Evolutionary conservation across 1,284 basidiomycete species (phyloP), one percentile per base, ranked within the genome.

Genomic region (Apiotrichum brassicae): DNA sequence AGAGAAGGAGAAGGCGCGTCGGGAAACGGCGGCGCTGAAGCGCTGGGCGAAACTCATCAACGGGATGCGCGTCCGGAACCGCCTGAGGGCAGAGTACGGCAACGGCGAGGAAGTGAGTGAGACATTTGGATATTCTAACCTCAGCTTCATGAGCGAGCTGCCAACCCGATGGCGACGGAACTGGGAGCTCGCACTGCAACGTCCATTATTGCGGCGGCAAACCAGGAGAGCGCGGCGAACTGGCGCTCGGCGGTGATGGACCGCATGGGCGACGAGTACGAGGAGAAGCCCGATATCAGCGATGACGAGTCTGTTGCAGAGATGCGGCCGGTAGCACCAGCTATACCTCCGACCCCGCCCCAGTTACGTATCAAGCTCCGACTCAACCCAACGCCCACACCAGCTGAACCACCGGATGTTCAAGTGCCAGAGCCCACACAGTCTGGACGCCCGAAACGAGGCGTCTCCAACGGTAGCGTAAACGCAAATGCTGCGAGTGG

Each of bases 41-140:
- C 81, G 85, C 37, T 98, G 95, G 95, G 81, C 78, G 39, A 84
- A 85, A 59, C 79, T 98, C 26, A 79, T 97, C 24, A 87, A 90
- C 34, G 93, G 92, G 1, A 77, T 97, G 40, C 80, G 87, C 23
- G 88, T 97, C 51, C 81, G 89, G 9, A 78, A 85, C 63, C 80
- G 91, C 32, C 76, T 97, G 28, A 82, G 86, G 61, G 82, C 82
- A 43, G 83, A 94, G 66, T 97, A 97, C 70, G 82, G 79, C 6
- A 73, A 68, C 6, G 61, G 67, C 30, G 67, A 66, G 25, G 73
- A 59, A 13, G 66, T 69, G 45, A 55, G 65, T 58, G 3, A 2
- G 6, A 26, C 5, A 0, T 0, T 26, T 2, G n/a, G 11, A 22
- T 1, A 36, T 19, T 55, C 45, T 38, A 25, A 33, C 20, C 32